Conservation (phyloP, 495 filamentous ascomycete genomes). For the Lindgomyces ingoldianus region DNA sequence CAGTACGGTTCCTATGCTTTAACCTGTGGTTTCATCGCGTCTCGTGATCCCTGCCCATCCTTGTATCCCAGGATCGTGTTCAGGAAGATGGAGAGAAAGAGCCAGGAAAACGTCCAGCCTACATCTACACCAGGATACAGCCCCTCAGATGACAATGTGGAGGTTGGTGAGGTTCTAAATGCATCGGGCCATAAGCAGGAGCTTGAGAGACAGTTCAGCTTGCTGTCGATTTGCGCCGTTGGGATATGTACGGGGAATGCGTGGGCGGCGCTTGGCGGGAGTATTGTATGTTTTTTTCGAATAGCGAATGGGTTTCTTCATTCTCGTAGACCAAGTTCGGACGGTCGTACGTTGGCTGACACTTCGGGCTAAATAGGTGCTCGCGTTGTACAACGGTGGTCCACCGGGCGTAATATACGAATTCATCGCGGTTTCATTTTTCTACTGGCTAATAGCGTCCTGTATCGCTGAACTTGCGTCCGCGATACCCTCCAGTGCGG, state of each 20-base stretch:
- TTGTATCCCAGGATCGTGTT: no score
- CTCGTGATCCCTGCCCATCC: no score
- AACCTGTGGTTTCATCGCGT: no score
- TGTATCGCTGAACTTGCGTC: slow-evolving; percentile 74
- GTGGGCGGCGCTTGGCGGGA: slow-evolving; percentile 62
- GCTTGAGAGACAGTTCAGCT: slow-evolving; percentile 61
- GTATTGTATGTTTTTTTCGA: slow-evolving; percentile 46
- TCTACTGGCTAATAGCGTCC: slow-evolving; percentile 51
- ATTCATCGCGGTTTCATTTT: slow-evolving; percentile 60
- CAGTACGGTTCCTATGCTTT: no score
- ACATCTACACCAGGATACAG: no score
- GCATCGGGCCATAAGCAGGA: slow-evolving; percentile 61
- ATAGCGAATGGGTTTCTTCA: no score
- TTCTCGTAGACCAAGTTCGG: no score
- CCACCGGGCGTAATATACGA: slow-evolving; percentile 60
- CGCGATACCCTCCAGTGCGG: slow-evolving; percentile 74
- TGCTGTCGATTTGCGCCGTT: slow-evolving; percentile 58
- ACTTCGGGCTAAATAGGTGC: slow-evolving; percentile 22
- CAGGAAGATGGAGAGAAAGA: neutral
- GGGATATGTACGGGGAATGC: slow-evolving; percentile 60
- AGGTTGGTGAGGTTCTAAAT: slow-evolving; percentile 48
- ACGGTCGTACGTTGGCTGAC: no score
- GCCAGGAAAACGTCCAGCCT: neutral
- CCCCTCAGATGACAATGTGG: slow-evolving; percentile 27
- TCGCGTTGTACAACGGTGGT: slow-evolving; percentile 55